Evolutionary conservation across 1,284 basidiomycete species (phyloP).

Genomic region (Ustilago shanxiensis): DNA sequence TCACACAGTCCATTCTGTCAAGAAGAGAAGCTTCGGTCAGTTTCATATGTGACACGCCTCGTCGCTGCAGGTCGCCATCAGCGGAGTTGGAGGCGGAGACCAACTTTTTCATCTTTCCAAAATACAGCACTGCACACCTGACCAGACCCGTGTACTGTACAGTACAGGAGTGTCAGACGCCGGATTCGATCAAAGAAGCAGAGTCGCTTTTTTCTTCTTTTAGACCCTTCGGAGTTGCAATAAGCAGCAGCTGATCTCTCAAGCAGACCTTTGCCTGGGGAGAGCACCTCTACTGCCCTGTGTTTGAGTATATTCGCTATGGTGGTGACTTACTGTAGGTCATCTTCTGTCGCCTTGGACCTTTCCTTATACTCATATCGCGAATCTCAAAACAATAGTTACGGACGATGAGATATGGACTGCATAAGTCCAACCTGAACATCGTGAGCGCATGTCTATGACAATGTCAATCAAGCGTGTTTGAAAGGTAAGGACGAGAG

Average conservation of each 20-base stretch:
- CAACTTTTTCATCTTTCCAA: neutral
- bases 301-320: no score
- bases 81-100: constrained; percentile 2
- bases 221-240: constrained; percentile 6
- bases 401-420: no score
- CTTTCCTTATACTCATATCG: neutral
- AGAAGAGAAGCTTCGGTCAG: no score
- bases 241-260: neutral
- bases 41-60: neutral
- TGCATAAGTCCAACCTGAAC: no score
- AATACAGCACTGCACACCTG: no score
- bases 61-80: constrained; percentile 9
- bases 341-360: neutral
- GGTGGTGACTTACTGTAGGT: neutral
- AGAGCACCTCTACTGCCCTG: neutral
- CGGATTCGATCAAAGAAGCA: neutral
- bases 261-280: neutral
- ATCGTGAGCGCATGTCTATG: neutral
- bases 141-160: constrained; percentile 1
- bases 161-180: neutral
- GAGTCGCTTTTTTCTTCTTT: neutral
- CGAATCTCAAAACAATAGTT: constrained; percentile 1
- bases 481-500: no score
- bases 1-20: no score
- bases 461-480: neutral